Evolutionary conservation across 345 rosid species (phyloP).

Genomic region (Punica granatum): DNA sequence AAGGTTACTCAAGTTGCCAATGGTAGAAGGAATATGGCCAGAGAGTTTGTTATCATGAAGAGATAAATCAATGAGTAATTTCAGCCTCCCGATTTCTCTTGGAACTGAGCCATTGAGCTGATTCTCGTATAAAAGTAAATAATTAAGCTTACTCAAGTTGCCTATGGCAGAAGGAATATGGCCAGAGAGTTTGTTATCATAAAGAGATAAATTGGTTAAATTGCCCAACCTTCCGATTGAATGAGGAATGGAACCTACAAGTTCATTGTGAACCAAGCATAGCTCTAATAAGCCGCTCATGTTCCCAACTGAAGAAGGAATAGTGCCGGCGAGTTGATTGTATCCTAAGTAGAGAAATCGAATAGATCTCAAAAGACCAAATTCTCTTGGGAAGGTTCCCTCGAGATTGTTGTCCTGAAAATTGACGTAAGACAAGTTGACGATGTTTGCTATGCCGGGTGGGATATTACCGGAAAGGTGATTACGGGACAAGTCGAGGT

Average conservation of each 20-base stretch:
- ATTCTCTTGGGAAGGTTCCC: conserved; percentile 12
- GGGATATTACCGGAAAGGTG: background rate
- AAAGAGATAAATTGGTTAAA: background rate
- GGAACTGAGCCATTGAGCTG: no score
- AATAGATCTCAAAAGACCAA: conserved; percentile 7
- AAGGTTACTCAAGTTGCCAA: no score
- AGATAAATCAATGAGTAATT: no score
- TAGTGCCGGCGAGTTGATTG: conserved; percentile 7
- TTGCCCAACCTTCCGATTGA: background rate
- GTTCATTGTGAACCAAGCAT: background rate
- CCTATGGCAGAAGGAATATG: background rate
- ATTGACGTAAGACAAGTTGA: no score
- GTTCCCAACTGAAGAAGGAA: conserved; percentile 17
- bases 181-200: background rate
- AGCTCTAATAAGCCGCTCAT: background rate
- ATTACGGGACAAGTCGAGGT: conserved; percentile 12
- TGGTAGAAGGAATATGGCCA: no score
- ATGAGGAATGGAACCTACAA: conserved; percentile 2
- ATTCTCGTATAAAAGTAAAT: no score
- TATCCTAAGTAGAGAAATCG: background rate
- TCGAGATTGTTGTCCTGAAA: conserved; percentile 1
- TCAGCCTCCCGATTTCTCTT: no score
- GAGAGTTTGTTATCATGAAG: no score
- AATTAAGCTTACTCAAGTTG: background rate
- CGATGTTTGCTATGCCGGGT: conserved; percentile 3